Percentiles rank a stretch among this genome's conserved stretches.
Evolutionary conservation across 768 basidiomycete genomes (phyloP).

Genomic region (Mycena epipterygia): DNA sequence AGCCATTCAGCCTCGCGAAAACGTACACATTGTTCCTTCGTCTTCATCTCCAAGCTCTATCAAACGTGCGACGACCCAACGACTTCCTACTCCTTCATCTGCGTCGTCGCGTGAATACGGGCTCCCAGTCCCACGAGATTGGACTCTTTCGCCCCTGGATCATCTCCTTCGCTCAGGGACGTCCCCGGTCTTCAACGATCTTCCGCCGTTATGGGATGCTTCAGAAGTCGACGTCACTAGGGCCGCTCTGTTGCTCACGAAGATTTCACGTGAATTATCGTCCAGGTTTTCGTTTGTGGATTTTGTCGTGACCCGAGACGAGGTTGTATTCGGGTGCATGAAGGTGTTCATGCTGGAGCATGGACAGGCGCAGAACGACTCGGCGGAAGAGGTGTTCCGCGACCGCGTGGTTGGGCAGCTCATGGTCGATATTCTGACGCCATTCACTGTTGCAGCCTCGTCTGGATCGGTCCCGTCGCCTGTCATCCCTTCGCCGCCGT

Average conservation of each 20-base stretch:
- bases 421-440: constrained; percentile 72
- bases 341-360: constrained; percentile 97
- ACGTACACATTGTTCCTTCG: constrained; percentile 65
- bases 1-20: constrained; percentile 56
- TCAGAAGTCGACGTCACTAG: constrained; percentile 85
- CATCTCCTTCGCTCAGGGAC: constrained; percentile 84
- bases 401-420: constrained; percentile 71
- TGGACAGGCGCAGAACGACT: constrained; percentile 68
- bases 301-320: constrained; percentile 65
- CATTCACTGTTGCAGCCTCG: constrained; percentile 57
- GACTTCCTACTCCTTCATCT: constrained; percentile 47
- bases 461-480: constrained; percentile 38
- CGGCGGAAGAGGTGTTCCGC: constrained; percentile 82
- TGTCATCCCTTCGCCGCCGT: constrained; percentile 30
- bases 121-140: constrained; percentile 70
- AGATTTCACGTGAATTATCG: constrained; percentile 62
- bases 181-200: constrained; percentile 75
- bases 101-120: constrained; percentile 46
- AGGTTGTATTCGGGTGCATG: constrained; percentile 85
- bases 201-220: constrained; percentile 81
- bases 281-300: constrained; percentile 53
- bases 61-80: constrained; percentile 67
- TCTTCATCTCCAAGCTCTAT: constrained; percentile 69
- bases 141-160: constrained; percentile 78
- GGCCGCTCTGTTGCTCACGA: constrained; percentile 73